Conservation (phyloP, 441 rosid species). For the Kokia cookei region DNA sequence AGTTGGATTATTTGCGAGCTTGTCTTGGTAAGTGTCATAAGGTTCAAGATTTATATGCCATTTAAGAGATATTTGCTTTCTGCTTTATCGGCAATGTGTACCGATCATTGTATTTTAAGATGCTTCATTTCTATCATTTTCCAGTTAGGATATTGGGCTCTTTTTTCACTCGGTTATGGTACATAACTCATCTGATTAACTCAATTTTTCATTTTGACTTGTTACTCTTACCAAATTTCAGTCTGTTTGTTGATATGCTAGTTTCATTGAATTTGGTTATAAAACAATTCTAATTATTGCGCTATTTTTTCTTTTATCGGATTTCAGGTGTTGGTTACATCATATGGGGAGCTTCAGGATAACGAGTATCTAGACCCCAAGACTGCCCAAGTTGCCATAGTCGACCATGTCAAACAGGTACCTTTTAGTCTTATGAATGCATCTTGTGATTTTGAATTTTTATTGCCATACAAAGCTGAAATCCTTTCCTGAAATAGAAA, state of each 20-base stretch:
- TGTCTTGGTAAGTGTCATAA: background rate
- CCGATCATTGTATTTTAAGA: background rate
- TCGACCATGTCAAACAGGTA: slow-evolving; percentile 95
- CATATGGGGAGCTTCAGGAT: slow-evolving; percentile 54
- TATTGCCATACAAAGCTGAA: background rate
- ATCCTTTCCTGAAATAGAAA: background rate
- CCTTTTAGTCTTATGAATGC: slow-evolving; percentile 6
- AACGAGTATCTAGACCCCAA: slow-evolving; percentile 86
- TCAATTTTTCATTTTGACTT: background rate
- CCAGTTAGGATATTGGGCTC: background rate
- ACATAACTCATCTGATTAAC: background rate
- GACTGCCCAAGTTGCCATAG: slow-evolving; percentile 76
- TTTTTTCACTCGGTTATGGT: background rate
- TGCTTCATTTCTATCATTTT: background rate
- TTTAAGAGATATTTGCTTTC: background rate
- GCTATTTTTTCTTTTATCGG: background rate
- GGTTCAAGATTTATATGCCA: background rate
- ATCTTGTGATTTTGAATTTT: background rate
- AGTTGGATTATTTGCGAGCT: background rate
- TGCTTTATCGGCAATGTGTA: background rate
- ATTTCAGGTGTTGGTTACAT: slow-evolving; percentile 65
- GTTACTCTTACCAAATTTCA: background rate
- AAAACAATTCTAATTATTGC: background rate
- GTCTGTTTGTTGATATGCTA: background rate
- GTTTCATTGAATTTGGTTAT: background rate